Evolutionary conservation across 1,284 basidiomycete genomes (phyloP).

Genomic region (Pholiota adiposa): DNA sequence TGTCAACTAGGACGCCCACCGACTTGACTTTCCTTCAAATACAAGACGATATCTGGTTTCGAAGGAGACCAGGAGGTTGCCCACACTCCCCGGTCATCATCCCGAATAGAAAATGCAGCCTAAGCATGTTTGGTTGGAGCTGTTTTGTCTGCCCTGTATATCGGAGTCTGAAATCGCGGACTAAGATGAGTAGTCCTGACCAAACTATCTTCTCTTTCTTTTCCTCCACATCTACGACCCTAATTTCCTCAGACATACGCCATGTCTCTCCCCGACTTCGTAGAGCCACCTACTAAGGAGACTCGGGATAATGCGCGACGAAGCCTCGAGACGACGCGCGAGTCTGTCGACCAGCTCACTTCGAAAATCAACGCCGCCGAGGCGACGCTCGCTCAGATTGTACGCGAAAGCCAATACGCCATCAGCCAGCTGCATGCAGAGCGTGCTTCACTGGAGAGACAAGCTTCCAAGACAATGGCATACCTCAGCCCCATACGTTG

Average conservation of each 20-base stretch:
- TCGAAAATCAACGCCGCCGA: conserved; percentile 51
- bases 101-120: neutral
- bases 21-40: neutral
- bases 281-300: conserved; percentile 60
- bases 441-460: conserved; percentile 48
- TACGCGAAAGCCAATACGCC: conserved; percentile 52
- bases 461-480: conserved; percentile 50
- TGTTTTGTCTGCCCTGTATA: conserved; percentile 4
- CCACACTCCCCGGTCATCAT: neutral
- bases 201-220: conserved; percentile 8
- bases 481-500: conserved; percentile 72
- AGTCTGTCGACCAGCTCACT: conserved; percentile 37
- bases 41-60: conserved; percentile 1
- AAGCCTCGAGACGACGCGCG: conserved; percentile 38
- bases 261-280: conserved; percentile 29
- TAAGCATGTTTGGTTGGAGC: conserved; percentile 2
- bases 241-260: conserved; percentile 1
- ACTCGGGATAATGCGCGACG: conserved; percentile 53
- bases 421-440: conserved; percentile 59
- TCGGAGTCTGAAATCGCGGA: conserved; percentile 19
- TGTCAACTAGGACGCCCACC: neutral
- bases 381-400: conserved; percentile 56
- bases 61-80: conserved; percentile 5
- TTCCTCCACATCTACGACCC: conserved; percentile 14
- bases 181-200: conserved; percentile 12